Evolutionary conservation across 345 rosid genomes (phyloP), one percentile per base, ranked within the genome.

Genomic region (Pistacia atlantica): DNA sequence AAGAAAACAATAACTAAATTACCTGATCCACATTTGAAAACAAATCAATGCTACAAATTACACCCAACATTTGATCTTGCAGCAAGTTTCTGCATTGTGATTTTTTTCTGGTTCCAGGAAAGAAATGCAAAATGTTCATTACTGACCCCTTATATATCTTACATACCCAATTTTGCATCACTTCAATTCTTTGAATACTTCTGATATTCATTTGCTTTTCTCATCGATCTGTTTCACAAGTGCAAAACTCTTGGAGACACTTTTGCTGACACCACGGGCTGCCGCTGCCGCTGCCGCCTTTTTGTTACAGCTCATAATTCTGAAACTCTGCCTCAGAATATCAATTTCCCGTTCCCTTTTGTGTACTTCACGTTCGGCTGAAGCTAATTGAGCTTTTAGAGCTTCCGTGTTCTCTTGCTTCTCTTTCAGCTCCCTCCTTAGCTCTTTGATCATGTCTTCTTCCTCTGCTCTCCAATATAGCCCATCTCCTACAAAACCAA

Each of bases 261-360:
- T 33, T 54, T 38, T 58, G 38, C 52, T n/a, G 25, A 31, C 20
- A 16, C 31, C 12, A 16, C 18, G 58, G 1, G 68, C 5, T 3
- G 46, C 46, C 1, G 84, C 60, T 1, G 18, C 17, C 7, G 84
- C 60, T 4, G 18, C 17, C 7, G 83, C 63, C 73, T 67, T 78
- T 25, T 82, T 85, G 71, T 72, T 75, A 70, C 64, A 62, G 78
- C 83, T 84, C 78, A 88, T 79, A 72, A 93, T 93, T 65, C 85
- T 85, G 76, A 89, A 78, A 80, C 93, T 91, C 83, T 93, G 98
- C 74, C 91, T 87, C 64, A 93, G 84, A 42, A 93, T 86, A 84
- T 91, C 98, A 33, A 86, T 75, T 58, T 91, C 95, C 74, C 88
- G 83, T 76, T 86, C 86, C 71, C 80, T 91, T 42, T 66, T 89